Evolutionary conservation across 305 asterid genomes (phyloP).

Genomic region (Fraxinus greggii): DNA sequence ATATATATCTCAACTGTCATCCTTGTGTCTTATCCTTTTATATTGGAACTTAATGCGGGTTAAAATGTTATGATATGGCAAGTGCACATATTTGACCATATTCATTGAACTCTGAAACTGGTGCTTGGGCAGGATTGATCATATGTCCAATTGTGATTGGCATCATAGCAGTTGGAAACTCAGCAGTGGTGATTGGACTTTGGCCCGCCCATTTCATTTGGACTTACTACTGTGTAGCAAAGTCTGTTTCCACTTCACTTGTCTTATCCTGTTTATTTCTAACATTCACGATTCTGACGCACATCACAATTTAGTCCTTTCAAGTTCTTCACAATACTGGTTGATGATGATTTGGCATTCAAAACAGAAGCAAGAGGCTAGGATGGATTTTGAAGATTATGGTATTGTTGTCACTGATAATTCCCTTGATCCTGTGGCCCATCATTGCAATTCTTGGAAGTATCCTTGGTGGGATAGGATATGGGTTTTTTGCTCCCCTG

Average conservation of each 20-base stretch:
- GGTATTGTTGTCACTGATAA: slow-evolving; percentile 42
- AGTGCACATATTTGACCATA: not conserved
- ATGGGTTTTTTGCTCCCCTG: slow-evolving; percentile 72
- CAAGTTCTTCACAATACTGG: slow-evolving; percentile 7
- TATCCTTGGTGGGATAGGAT: slow-evolving; percentile 68
- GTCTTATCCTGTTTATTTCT: not conserved
- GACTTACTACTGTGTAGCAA: slow-evolving; percentile 74
- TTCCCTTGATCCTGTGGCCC: slow-evolving; percentile 76
- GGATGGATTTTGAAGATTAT: slow-evolving; percentile 75
- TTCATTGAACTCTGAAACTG: not conserved
- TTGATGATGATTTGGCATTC: not conserved
- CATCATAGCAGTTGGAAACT: slow-evolving; percentile 56
- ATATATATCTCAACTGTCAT: not conserved
- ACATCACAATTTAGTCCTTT: not conserved
- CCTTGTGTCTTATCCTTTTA: not conserved
- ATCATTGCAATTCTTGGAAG: slow-evolving; percentile 59
- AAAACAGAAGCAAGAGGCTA: slow-evolving; percentile 61
- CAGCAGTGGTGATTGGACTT: slow-evolving; percentile 75
- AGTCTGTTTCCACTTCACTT: slow-evolving; percentile 34
- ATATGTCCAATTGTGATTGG: slow-evolving; percentile 48
- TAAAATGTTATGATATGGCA: not conserved
- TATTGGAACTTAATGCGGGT: not conserved
- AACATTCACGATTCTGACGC: not conserved
- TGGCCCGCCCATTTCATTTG: slow-evolving; percentile 89
- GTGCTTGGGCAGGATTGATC: slow-evolving; percentile 55